Percentiles rank a stretch among this genome's conserved stretches.
Conservation (phyloP, 345 rosid species). For the Eucalyptus albens region DNA sequence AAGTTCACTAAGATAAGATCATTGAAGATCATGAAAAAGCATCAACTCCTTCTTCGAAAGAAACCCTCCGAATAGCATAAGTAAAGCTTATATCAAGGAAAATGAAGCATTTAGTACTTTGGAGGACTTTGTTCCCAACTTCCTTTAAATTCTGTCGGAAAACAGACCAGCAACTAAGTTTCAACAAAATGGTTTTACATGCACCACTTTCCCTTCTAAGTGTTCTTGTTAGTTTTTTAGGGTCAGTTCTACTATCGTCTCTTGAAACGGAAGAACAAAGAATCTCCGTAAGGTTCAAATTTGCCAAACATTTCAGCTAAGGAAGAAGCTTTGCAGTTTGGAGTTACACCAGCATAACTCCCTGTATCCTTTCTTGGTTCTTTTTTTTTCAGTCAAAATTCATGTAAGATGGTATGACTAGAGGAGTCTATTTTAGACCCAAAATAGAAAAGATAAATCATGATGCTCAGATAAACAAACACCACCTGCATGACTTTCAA, state of each 20-base stretch:
- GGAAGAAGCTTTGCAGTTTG: not conserved
- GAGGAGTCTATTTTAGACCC: not conserved
- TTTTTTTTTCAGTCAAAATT: not conserved
- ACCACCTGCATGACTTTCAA: not conserved
- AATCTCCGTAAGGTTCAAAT: not conserved
- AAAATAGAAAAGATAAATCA: not conserved
- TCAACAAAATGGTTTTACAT: not conserved
- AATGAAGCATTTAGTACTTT: not conserved
- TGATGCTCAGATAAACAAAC: not conserved
- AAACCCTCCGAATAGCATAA: not conserved
- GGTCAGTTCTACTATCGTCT: not conserved
- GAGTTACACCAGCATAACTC: not conserved
- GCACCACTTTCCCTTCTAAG: not conserved
- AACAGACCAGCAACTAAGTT: not conserved
- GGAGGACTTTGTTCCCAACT: not conserved
- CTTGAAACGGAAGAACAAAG: not conserved
- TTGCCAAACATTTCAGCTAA: not conserved
- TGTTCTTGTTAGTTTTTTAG: not conserved
- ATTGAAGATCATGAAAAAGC: not conserved
- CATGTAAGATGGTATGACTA: not conserved
- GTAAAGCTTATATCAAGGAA: not conserved
- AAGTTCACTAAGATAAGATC: not conserved
- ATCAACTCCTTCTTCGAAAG: not conserved
- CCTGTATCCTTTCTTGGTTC: not conserved
- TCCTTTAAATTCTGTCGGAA: not conserved